Conservation (phyloP, 2,329 filamentous ascomycete species). For the Beauveria asiatica region DNA sequence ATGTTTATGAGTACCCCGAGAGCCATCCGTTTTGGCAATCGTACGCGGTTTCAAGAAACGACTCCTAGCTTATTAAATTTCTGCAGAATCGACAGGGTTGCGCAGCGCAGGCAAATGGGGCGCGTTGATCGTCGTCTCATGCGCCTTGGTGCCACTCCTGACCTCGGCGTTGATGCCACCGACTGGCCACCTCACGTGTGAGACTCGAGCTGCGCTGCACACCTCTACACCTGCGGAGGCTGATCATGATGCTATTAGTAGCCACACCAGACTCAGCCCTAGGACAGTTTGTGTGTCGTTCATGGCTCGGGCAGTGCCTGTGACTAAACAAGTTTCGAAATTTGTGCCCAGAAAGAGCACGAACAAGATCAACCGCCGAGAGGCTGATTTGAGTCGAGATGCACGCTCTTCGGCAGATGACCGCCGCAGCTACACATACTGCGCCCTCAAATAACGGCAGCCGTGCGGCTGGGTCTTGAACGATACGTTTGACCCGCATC, state of each 20-base stretch:
- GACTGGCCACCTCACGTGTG: constrained; percentile 4
- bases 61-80: not conserved
- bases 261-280: not conserved
- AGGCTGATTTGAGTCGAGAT: not conserved
- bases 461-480: not conserved
- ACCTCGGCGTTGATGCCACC: not conserved
- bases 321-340: not conserved
- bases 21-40: not conserved
- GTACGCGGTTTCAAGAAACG: not conserved
- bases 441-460: not conserved
- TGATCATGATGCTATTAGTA: not conserved
- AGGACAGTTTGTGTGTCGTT: not conserved
- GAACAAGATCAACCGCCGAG: not conserved
- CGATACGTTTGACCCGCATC: not conserved
- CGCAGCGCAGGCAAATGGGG: not conserved
- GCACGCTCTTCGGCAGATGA: not conserved
- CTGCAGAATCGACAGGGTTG: not conserved
- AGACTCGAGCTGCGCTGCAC: not conserved
- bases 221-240: not conserved
- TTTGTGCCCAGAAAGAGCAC: not conserved
- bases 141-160: constrained; percentile 1
- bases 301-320: not conserved
- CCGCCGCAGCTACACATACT: not conserved
- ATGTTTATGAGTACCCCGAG: not conserved
- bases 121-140: not conserved